These are phyloP conservation scores for Moniliella sp. DNA, from an alignment of 1,284 basidiomycete species.

Conservation along the genomic window DNA sequence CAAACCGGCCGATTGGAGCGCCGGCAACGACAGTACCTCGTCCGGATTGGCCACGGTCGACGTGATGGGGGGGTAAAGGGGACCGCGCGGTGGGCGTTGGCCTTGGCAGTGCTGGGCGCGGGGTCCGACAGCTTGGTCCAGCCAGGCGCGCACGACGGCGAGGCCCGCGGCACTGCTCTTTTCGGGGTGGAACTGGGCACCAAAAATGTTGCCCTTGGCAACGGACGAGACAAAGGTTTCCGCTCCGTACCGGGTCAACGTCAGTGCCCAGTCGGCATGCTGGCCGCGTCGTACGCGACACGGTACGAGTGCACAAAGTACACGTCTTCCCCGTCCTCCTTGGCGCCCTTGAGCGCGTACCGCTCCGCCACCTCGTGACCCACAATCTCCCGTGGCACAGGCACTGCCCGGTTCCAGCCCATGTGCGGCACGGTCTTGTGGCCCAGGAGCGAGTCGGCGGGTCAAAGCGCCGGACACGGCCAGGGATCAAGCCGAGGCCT, in stretches of 20 bases:
- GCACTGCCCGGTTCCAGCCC: constrained; percentile 53
- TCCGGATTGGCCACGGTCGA: constrained; percentile 6
- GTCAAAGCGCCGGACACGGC: constrained; percentile 15
- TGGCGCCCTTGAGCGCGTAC: constrained; percentile 3
- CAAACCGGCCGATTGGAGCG: constrained; percentile 37
- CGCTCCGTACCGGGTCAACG: constrained; percentile 72
- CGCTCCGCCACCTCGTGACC: constrained; percentile 1
- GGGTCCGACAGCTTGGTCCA: constrained; percentile 32
- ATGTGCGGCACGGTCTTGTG: constrained; percentile 84
- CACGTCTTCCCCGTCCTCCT: constrained; percentile 43
- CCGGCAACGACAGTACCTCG: neutral
- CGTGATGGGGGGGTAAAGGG: constrained; percentile 4
- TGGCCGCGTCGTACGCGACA: constrained; percentile 40
- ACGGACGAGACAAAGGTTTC: constrained; percentile 78
- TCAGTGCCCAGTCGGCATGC: constrained; percentile 50
- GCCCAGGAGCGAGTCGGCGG: constrained; percentile 27
- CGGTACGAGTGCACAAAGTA: constrained; percentile 97
- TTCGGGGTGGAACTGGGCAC: constrained; percentile 91
- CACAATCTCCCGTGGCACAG: constrained; percentile 7
- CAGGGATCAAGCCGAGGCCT: constrained; percentile 27
- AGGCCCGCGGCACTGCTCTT: constrained; percentile 86
- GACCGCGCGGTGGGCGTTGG: no score
- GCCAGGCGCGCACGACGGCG: constrained; percentile 59
- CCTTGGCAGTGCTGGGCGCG: constrained; percentile 1
- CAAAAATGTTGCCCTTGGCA: constrained; percentile 67